phyloP scores from a whole-genome alignment of 768 basidiomycete genomes.

The Phaeotremella fagi region DNA sequence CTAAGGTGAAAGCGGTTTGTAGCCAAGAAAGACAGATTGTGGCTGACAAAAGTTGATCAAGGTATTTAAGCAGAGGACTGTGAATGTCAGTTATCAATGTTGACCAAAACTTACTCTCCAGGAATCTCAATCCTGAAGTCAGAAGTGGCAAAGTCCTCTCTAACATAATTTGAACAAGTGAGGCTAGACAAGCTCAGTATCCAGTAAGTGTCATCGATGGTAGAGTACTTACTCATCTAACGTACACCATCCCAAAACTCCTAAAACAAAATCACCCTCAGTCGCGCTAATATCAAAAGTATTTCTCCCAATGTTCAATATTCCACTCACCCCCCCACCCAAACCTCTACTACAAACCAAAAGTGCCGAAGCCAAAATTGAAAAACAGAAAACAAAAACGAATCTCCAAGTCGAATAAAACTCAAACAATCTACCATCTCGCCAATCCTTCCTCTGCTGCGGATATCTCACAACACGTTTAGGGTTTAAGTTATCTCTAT shows the following conservation, averaged over 20 bases:
- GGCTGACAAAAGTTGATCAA: slow-evolving; percentile 16
- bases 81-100: background rate
- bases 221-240: background rate
- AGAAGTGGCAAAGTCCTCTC: slow-evolving; percentile 17
- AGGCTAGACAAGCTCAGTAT: slow-evolving; percentile 5
- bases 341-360: slow-evolving; percentile 14
- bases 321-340: slow-evolving; percentile 2
- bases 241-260: slow-evolving; percentile 35
- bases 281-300: slow-evolving; percentile 17
- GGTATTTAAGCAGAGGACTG: slow-evolving; percentile 12
- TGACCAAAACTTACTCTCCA: slow-evolving; percentile 12
- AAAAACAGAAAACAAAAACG: slow-evolving; percentile 13
- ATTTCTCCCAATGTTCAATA: slow-evolving; percentile 16
- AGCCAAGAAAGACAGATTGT: slow-evolving; percentile 30
- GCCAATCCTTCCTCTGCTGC: background rate
- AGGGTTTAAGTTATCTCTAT: too few relatives aligned
- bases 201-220: background rate
- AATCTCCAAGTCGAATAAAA: slow-evolving; percentile 23
- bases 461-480: too few relatives aligned
- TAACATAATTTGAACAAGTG: slow-evolving; percentile 8
- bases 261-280: slow-evolving; percentile 11
- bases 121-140: slow-evolving; percentile 4
- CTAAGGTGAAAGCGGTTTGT: slow-evolving; percentile 13
- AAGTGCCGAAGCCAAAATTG: slow-evolving; percentile 17
- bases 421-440: background rate